A percentile compares a stretch with the other conserved stretches of the same genome.
Evolutionary conservation across 805 yeast species (phyloP).

Genomic region (Wickerhamomyces alni): DNA sequence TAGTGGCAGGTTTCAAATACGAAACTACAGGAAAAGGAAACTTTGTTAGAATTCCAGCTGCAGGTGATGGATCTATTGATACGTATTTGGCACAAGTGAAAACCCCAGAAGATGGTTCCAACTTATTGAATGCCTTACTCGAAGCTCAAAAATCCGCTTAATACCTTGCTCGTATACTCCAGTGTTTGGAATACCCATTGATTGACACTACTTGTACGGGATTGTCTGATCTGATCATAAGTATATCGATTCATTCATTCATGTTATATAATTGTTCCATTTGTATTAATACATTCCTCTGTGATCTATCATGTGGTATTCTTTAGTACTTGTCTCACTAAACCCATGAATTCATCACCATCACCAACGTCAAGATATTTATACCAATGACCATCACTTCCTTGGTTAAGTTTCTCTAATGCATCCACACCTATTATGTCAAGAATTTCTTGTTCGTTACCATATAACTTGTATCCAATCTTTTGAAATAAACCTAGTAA

Average conservation of each 20-base stretch:
- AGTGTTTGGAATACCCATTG: neutral
- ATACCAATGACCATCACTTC: slow-evolving; percentile 10
- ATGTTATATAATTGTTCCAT: no score
- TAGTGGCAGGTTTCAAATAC: slow-evolving; percentile 55
- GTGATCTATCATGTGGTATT: slow-evolving; percentile 4
- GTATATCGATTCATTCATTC: no score
- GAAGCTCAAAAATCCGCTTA: slow-evolving; percentile 7
- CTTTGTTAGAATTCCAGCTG: slow-evolving; percentile 59
- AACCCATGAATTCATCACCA: slow-evolving; percentile 40
- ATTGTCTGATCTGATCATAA: no score
- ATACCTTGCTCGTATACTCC: neutral
- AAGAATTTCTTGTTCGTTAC: slow-evolving; percentile 41
- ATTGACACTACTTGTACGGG: no score
- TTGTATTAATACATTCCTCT: no score
- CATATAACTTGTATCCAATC: slow-evolving; percentile 47
- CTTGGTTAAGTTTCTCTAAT: slow-evolving; percentile 19
- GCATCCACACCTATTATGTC: slow-evolving; percentile 32
- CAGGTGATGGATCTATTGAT: slow-evolving; percentile 50
- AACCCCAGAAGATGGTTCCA: slow-evolving; percentile 61
- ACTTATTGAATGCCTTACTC: slow-evolving; percentile 32
- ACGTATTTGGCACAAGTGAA: slow-evolving; percentile 75
- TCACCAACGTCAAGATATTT: slow-evolving; percentile 44
- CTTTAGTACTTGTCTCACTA: slow-evolving; percentile 34
- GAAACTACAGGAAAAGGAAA: slow-evolving; percentile 58
- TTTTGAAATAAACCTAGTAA: slow-evolving; percentile 46